Percentiles rank a stretch among this genome's conserved stretches.
Conservation (phyloP, 257 asterid genomes). For the Craterostigma plantagineum region DNA sequence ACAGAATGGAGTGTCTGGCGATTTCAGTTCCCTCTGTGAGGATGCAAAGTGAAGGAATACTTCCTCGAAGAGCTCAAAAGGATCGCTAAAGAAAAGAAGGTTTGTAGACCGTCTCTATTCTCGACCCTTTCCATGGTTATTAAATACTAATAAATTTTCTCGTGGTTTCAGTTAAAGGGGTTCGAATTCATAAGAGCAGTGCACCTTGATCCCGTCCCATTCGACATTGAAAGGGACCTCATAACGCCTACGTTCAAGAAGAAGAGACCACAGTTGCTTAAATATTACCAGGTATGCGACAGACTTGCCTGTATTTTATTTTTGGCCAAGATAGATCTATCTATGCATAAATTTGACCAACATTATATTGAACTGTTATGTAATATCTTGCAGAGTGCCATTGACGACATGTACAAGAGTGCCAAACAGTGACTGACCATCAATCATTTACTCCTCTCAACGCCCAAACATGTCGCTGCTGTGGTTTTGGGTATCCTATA, state of each 20-base stretch:
- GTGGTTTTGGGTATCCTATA: too few species aligned
- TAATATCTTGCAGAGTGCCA: constrained; percentile 28
- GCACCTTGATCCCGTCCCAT: constrained; percentile 88
- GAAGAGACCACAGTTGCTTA: constrained; percentile 83
- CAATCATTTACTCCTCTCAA: too few species aligned
- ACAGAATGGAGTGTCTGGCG: constrained; percentile 42
- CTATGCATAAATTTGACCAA: too few species aligned
- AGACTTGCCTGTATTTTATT: background rate
- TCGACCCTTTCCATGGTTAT: too few species aligned
- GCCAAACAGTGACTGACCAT: constrained; percentile 20
- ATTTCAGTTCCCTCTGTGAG: constrained; percentile 47
- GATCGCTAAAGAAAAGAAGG: constrained; percentile 72
- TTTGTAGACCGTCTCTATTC: too few species aligned
- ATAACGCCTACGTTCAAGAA: constrained; percentile 88
- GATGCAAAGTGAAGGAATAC: constrained; percentile 46
- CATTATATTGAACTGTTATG: background rate
- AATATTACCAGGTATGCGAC: constrained; percentile 56
- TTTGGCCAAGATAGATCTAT: too few species aligned
- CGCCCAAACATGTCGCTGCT: too few species aligned
- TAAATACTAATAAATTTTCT: too few species aligned
- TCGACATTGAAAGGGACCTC: constrained; percentile 89
- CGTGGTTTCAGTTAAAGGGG: constrained; percentile 47
- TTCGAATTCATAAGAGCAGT: constrained; percentile 65
- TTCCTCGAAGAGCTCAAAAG: constrained; percentile 52
- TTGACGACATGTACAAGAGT: constrained; percentile 63